phyloP scores from a whole-genome alignment of 495 filamentous ascomycete species.

The Aspergillus saccharolyticus region DNA sequence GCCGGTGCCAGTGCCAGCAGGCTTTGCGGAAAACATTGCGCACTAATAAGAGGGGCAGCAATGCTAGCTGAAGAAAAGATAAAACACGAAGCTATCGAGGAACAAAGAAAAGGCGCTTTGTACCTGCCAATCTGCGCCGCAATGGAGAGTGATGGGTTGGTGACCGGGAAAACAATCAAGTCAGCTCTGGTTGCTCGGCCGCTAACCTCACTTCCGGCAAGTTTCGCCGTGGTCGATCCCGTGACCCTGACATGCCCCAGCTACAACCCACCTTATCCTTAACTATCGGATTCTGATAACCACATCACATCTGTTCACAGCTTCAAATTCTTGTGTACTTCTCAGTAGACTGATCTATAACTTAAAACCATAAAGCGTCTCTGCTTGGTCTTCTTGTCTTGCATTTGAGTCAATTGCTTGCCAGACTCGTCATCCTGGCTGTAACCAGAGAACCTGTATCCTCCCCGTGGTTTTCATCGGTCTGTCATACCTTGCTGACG shows the following conservation, averaged over 20 bases:
- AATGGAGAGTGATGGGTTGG: not conserved
- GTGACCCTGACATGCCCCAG: not conserved
- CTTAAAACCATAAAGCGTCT: too few relatives aligned
- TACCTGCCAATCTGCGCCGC: not conserved
- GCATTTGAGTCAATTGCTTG: too few relatives aligned
- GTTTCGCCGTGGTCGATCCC: not conserved
- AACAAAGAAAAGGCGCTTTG: not conserved
- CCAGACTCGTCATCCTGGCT: too few relatives aligned
- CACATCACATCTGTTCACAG: not conserved
- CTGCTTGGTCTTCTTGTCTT: too few relatives aligned
- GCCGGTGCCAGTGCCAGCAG: constrained; percentile 46
- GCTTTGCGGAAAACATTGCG: constrained; percentile 56
- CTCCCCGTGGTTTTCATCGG: too few relatives aligned
- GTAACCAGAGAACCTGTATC: too few relatives aligned
- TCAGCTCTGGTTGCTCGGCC: not conserved
- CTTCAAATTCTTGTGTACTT: too few relatives aligned
- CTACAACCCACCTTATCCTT: not conserved
- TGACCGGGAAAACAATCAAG: not conserved
- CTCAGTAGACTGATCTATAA: too few relatives aligned
- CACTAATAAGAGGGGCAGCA: constrained; percentile 7
- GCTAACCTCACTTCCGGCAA: not conserved
- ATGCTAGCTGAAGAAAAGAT: not conserved
- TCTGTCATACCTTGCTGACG: too few relatives aligned
- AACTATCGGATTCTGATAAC: not conserved
- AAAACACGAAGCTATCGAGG: not conserved